Conservation (phyloP, 257 asterid species). For the Capsicum pubescens region DNA sequence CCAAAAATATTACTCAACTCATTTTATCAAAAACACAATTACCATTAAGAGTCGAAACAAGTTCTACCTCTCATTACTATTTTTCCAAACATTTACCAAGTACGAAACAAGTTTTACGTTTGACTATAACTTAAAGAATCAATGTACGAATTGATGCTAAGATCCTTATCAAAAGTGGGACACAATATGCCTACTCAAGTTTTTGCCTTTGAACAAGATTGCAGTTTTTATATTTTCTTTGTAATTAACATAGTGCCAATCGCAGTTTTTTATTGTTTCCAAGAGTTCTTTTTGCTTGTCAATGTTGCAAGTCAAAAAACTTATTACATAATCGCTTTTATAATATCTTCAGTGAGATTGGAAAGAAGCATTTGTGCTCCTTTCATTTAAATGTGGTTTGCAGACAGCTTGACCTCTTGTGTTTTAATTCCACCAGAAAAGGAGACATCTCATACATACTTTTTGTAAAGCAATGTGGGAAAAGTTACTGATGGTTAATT, state of each 20-base stretch:
- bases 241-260: neutral
- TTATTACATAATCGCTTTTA: neutral
- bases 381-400: neutral
- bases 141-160: constrained; percentile 12
- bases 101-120: neutral
- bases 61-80: neutral
- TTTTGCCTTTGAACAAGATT: neutral
- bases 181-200: neutral
- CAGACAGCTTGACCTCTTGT: neutral
- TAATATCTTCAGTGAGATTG: neutral
- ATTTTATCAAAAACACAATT: neutral
- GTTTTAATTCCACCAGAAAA: neutral
- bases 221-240: neutral
- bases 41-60: constrained; percentile 4
- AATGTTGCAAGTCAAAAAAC: neutral
- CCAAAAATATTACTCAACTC: neutral
- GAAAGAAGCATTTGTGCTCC: neutral
- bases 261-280: neutral
- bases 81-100: neutral
- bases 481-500: neutral
- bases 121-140: neutral
- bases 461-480: neutral
- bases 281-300: neutral
- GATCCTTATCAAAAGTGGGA: neutral
- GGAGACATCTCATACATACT: neutral